Evolutionary conservation across 164 flowering plant genomes (phyloP).

Genomic region (Warburgia ugandensis): DNA sequence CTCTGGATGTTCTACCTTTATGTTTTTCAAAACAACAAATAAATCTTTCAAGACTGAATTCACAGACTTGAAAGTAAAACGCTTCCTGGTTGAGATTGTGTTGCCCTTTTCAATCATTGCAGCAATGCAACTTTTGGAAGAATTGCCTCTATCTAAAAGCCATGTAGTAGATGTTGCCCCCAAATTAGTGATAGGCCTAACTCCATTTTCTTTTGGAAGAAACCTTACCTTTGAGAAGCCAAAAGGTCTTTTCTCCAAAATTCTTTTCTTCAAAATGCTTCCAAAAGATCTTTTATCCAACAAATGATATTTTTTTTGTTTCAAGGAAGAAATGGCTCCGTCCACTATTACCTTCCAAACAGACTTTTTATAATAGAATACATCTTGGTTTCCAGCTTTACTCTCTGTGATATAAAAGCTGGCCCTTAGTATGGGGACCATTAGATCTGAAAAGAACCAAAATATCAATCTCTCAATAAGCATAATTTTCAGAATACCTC

Average conservation of each 20-base stretch:
- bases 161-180: slow-evolving; percentile 39
- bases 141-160: not conserved
- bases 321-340: slow-evolving; percentile 26
- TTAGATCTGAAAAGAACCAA: slow-evolving; percentile 66
- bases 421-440: slow-evolving; percentile 58
- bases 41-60: slow-evolving; percentile 54
- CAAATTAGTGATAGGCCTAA: slow-evolving; percentile 71
- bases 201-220: slow-evolving; percentile 58
- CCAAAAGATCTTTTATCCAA: slow-evolving; percentile 33
- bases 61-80: slow-evolving; percentile 38
- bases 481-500: slow-evolving; percentile 22
- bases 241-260: slow-evolving; percentile 39
- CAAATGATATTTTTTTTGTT: slow-evolving; percentile 26
- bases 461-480: slow-evolving; percentile 55
- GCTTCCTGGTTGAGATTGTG: slow-evolving; percentile 2
- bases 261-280: slow-evolving; percentile 34
- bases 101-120: slow-evolving; percentile 6
- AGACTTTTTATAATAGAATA: slow-evolving; percentile 58
- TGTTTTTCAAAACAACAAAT: slow-evolving; percentile 55
- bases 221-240: slow-evolving; percentile 80
- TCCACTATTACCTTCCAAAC: slow-evolving; percentile 50
- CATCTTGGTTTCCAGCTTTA: slow-evolving; percentile 53
- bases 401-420: slow-evolving; percentile 88
- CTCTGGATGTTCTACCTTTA: slow-evolving; percentile 43
- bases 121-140: slow-evolving; percentile 8